Evolutionary conservation across 2,329 filamentous ascomycete species (phyloP).

Genomic region (Fusarium sp.): DNA sequence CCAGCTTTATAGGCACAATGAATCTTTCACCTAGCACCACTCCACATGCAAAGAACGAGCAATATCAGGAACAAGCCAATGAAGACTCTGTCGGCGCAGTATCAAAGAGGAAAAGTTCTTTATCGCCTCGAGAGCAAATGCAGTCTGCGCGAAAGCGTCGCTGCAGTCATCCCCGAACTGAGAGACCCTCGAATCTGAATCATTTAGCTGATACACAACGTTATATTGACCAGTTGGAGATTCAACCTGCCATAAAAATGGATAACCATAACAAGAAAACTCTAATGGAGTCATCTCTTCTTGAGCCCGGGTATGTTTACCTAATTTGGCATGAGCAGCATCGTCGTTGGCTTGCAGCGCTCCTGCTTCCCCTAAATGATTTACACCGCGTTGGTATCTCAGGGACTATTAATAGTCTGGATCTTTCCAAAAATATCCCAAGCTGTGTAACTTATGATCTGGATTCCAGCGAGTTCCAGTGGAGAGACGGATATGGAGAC

Average conservation of each 20-base stretch:
- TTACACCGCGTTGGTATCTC: background rate
- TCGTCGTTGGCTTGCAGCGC: background rate
- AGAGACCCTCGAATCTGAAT: background rate
- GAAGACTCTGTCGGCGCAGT: background rate
- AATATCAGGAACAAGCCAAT: background rate
- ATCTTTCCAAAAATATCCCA: background rate
- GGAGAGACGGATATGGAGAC: background rate
- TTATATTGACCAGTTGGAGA: background rate
- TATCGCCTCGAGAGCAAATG: background rate
- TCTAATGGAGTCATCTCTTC: background rate
- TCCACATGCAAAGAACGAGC: rapidly evolving
- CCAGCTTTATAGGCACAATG: background rate
- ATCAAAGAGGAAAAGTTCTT: background rate
- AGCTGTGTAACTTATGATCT: background rate
- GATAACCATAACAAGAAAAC: background rate
- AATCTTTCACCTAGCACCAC: background rate
- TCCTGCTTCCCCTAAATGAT: background rate
- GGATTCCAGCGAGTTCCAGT: background rate
- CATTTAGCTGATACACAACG: background rate
- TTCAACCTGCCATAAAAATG: background rate
- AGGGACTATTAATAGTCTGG: background rate
- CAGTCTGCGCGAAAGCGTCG: background rate
- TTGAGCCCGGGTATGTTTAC: background rate
- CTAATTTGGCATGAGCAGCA: background rate
- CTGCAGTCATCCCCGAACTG: background rate